Conservation (phyloP, 2,329 filamentous ascomycete genomes). For the Beauveria bassiana region DNA sequence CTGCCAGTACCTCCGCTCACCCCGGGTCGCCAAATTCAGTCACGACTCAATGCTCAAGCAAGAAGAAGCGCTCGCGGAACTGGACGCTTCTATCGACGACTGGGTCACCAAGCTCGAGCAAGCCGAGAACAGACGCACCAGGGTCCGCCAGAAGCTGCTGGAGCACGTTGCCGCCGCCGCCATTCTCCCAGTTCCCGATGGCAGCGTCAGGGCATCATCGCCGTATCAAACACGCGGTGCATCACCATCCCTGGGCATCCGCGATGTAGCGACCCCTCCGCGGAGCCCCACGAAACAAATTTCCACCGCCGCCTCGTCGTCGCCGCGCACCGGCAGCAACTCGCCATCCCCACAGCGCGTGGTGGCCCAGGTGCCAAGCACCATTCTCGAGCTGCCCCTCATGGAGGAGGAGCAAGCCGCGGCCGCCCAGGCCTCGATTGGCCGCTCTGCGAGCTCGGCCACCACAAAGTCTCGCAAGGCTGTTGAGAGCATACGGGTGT, state of each 20-base stretch:
- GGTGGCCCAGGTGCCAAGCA: conserved; percentile 47
- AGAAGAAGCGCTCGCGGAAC: conserved; percentile 68
- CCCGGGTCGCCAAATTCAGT: conserved; percentile 63
- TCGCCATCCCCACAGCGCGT: conserved; percentile 44
- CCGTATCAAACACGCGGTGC: conserved; percentile 35
- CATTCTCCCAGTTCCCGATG: conserved; percentile 35
- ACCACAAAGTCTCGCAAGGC: conserved; percentile 29
- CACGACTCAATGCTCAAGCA: conserved; percentile 70
- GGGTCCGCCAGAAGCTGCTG: conserved; percentile 70
- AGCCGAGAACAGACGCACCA: conserved; percentile 67
- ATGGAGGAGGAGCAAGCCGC: conserved; percentile 35
- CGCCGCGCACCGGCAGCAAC: conserved; percentile 26
- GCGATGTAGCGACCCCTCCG: conserved; percentile 48
- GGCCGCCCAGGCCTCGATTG: conserved; percentile 17
- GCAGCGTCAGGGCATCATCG: conserved; percentile 27
- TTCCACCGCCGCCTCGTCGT: conserved; percentile 14
- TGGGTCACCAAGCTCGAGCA: conserved; percentile 75
- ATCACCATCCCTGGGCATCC: conserved; percentile 26
- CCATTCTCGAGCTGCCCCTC: conserved; percentile 44
- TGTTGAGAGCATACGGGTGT: conserved; percentile 60
- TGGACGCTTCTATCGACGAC: conserved; percentile 72
- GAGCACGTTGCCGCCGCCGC: conserved; percentile 72
- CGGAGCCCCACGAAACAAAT: conserved; percentile 46
- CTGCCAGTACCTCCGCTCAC: conserved; percentile 67
- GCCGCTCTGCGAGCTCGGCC: conserved; percentile 18